Evolutionary conservation across 2,329 filamentous ascomycete genomes (phyloP).

Genomic region (Zasmidium angulare): DNA sequence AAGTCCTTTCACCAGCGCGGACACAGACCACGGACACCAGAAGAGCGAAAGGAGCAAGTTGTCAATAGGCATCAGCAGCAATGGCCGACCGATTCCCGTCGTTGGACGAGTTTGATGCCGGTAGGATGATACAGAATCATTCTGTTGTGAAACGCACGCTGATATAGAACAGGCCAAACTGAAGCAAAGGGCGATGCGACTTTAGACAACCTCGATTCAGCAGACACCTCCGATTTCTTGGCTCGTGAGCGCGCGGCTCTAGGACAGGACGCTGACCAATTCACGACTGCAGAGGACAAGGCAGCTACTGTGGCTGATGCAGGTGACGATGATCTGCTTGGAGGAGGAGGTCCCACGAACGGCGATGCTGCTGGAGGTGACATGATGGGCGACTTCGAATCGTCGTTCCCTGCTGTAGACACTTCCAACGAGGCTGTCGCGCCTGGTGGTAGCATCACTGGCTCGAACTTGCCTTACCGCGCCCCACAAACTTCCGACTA

Average conservation of each 20-base stretch:
- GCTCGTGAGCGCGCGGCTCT: conserved; percentile 86
- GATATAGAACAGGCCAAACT: conserved; percentile 60
- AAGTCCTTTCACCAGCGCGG: not conserved
- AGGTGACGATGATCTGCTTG: conserved; percentile 61
- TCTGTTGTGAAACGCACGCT: not conserved
- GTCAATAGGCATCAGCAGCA: conserved; percentile 18
- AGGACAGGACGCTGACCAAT: conserved; percentile 90
- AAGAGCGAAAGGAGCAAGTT: not conserved
- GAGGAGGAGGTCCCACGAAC: conserved; percentile 50
- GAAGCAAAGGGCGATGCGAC: conserved; percentile 56
- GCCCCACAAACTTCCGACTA: conserved; percentile 46
- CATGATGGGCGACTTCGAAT: conserved; percentile 68
- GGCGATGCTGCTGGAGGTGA: conserved; percentile 20
- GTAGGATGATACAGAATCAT: conserved; percentile 33
- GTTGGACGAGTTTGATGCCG: conserved; percentile 54
- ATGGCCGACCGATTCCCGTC: conserved; percentile 56
- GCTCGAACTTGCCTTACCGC: conserved; percentile 59
- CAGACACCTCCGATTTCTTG: conserved; percentile 79
- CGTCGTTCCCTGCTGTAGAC: conserved; percentile 83
- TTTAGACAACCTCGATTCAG: conserved; percentile 53
- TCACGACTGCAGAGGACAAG: conserved; percentile 73
- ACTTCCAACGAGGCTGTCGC: conserved; percentile 71
- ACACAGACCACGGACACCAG: not conserved
- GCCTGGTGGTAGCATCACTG: conserved; percentile 78
- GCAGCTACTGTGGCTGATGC: conserved; percentile 60